Conservation (phyloP, 2,329 filamentous ascomycete genomes). For the Lecanicillium sp. region DNA sequence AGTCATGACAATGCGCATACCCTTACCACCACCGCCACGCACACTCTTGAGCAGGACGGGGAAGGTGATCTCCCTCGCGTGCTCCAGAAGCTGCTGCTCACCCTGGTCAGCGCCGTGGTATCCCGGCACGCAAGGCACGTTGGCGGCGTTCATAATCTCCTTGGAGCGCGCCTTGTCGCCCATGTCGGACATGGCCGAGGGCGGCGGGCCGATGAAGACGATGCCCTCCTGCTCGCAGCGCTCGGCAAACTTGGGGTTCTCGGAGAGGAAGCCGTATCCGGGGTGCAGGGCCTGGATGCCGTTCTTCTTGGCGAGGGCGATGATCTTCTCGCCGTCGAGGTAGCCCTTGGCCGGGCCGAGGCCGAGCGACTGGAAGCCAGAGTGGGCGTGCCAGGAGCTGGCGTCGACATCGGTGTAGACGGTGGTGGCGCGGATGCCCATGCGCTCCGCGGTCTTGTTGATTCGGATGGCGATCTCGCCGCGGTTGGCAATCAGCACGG, state of each 20-base stretch:
- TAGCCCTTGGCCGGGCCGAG: constrained; percentile 81
- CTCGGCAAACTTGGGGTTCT: constrained; percentile 86
- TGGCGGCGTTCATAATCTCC: constrained; percentile 93
- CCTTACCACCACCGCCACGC: constrained; percentile 76
- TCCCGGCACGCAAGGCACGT: constrained; percentile 91
- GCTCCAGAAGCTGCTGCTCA: constrained; percentile 49
- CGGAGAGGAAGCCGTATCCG: constrained; percentile 91
- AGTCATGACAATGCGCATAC: constrained; percentile 67
- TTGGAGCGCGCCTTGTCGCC: constrained; percentile 91
- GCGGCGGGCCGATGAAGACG: constrained; percentile 89
- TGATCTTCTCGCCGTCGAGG: constrained; percentile 88
- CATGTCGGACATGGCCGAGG: constrained; percentile 78
- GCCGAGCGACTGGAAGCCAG: constrained; percentile 76
- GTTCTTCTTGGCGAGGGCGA: constrained; percentile 76
- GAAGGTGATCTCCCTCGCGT: constrained; percentile 65
- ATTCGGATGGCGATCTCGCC: constrained; percentile 96
- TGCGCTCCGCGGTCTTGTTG: constrained; percentile 75
- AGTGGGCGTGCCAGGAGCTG: constrained; percentile 78
- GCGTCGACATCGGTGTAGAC: constrained; percentile 93
- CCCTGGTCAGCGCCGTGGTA: constrained; percentile 88
- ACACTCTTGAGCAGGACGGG: constrained; percentile 76
- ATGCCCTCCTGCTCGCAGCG: constrained; percentile 85
- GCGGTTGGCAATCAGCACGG: constrained; percentile 91
- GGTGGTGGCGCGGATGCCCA: constrained; percentile 89
- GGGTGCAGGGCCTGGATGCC: constrained; percentile 90